phyloP scores from a whole-genome alignment of 306 rosid species.

The Quercus rubra region DNA sequence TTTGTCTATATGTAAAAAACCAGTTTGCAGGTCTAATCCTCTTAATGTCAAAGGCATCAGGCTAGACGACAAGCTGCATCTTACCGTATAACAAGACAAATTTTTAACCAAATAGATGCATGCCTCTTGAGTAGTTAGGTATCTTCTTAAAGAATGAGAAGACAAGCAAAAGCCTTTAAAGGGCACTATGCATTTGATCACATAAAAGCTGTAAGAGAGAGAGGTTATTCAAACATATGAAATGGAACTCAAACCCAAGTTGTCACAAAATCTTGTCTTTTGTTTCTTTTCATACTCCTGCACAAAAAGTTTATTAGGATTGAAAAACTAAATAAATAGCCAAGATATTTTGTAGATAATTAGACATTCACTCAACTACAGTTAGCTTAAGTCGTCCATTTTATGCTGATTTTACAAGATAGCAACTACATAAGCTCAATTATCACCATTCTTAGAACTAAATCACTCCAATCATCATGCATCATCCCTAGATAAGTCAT shows the following conservation, averaged over 20 bases:
- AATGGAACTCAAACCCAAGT: neutral
- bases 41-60: neutral
- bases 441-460: no score
- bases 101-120: neutral
- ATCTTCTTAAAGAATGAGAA: neutral
- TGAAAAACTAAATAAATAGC: neutral
- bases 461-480: no score
- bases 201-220: neutral
- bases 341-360: no score
- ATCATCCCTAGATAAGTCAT: no score
- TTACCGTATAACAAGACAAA: neutral
- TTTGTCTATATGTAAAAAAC: conserved; percentile 14
- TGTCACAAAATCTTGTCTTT: neutral
- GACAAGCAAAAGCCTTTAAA: neutral
- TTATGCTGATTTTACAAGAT: no score
- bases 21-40: conserved; percentile 21
- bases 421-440: no score
- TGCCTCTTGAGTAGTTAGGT: neutral
- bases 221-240: no score
- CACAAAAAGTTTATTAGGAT: neutral
- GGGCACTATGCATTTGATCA: neutral
- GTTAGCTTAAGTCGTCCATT: no score
- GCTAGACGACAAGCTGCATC: neutral
- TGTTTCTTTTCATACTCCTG: neutral
- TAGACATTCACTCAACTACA: no score